Evolutionary conservation across 2,329 filamentous ascomycete genomes (phyloP), one percentile per base, ranked within the genome.

Genomic region (Penicillium sp.): DNA sequence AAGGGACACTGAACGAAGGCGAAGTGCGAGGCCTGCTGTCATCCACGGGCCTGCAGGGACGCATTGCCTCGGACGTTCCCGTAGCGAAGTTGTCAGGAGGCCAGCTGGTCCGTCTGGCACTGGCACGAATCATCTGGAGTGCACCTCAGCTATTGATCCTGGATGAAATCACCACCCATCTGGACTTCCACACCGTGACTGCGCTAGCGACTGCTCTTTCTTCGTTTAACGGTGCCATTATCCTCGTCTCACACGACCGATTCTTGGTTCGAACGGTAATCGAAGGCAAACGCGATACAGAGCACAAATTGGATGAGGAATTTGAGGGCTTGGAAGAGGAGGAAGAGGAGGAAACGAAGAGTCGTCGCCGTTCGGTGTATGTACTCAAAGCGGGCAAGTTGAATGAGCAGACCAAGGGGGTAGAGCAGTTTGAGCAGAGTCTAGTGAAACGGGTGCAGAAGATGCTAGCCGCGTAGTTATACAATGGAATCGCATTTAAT

Each of bases 141-240:
- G 76, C 81, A 3, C 88, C 88, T 18, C 88, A 92, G 58, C 80
- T 89, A 50, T 78, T 92, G 2, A 79, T 92, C 5, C 79, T 92
- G 7, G 89, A 92, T 66, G 90, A 90, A 68, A 86, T 90, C 22
- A 94, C 89, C 6, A 92, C 90, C 1, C 90, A 95, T 74, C 77
- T 95, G 36, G 90, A 95, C 67, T 89, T 88, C 55, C 84, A 94
- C 71, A 92, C 88, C 0, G 88, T 92, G 22, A 81, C 83, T 7
- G 88, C 87, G 2, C 71, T 95, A 48, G 79, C 87, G 0, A 78
- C 81, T 22, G 87, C 86, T 2, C 68, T 95, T 56, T 78, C 80
- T 13, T 73, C 73, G 2, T 95, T 88, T 79, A 80, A 85, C 49
- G 90, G 90, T 0, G 89, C 89, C 0, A 80, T 94, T 4, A 72